Percentiles rank a stretch among this genome's conserved stretches.
These are phyloP conservation scores for Daldinia eschscholtzii DNA, from an alignment of 2,329 filamentous ascomycete species.

Conservation along the genomic window DNA sequence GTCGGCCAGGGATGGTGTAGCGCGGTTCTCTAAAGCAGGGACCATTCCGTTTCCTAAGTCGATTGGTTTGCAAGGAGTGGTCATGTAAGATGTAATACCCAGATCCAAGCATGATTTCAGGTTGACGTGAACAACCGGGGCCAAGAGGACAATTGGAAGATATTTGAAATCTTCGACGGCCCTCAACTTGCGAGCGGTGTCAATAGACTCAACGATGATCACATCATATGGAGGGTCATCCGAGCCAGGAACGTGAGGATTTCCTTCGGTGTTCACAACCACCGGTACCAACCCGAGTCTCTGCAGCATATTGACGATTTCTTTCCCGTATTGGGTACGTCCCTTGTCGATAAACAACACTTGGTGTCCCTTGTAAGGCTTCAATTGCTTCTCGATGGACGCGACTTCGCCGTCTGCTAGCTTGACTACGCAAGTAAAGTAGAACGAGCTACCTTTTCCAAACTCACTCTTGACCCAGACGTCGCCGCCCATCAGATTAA, in stretches of 20 bases:
- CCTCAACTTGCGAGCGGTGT: conserved; percentile 86
- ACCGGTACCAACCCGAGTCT: conserved; percentile 84
- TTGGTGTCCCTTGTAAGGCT: conserved; percentile 91
- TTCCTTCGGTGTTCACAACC: conserved; percentile 84
- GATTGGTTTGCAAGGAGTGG: conserved; percentile 92
- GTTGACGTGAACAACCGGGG: conserved; percentile 88
- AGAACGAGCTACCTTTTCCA: conserved; percentile 92
- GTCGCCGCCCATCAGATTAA: conserved; percentile 95
- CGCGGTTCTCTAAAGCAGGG: conserved; percentile 91
- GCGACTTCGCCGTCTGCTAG: conserved; percentile 83
- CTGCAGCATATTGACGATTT: conserved; percentile 82
- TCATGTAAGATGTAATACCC: conserved; percentile 99
- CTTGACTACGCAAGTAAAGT: conserved; percentile 93
- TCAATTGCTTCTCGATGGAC: conserved; percentile 84
- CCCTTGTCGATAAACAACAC: conserved; percentile 96
- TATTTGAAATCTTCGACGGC: conserved; percentile 97
- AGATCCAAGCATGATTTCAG: conserved; percentile 94
- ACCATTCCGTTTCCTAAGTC: conserved; percentile 97
- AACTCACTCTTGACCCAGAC: conserved; percentile 96
- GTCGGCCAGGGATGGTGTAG: conserved; percentile 90
- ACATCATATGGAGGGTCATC: conserved; percentile 85
- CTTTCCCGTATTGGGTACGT: conserved; percentile 79
- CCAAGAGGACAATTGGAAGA: conserved; percentile 92
- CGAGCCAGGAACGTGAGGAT: conserved; percentile 66
- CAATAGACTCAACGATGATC: conserved; percentile 93